phyloP scores from a whole-genome alignment of 441 rosid species.

The Gossypium davidsonii region DNA sequence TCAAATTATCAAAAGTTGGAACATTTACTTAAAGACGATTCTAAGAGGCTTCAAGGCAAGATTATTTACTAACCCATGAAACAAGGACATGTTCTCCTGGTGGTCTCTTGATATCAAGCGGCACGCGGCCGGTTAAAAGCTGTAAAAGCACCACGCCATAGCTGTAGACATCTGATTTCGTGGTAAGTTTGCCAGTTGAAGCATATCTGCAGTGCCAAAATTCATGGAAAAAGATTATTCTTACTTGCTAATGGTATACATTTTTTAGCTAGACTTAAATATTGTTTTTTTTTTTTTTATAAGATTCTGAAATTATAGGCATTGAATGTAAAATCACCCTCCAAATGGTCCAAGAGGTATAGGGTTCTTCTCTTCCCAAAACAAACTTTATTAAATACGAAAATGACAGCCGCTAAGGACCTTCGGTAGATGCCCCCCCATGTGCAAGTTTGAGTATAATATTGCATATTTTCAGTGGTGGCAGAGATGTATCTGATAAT shows the following conservation, averaged over 20 bases:
- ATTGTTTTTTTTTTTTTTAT: not conserved
- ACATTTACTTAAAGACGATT: not conserved
- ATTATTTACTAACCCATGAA: conserved; percentile 53
- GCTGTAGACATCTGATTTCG: conserved; percentile 87
- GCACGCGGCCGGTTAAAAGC: conserved; percentile 76
- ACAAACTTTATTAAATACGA: conserved; percentile 9
- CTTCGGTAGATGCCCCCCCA: conserved; percentile 16
- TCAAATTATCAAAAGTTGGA: not conserved
- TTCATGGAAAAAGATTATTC: not conserved
- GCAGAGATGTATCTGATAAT: conserved; percentile 1
- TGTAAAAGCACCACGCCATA: conserved; percentile 76
- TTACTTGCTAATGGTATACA: no score
- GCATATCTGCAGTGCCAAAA: conserved; percentile 48
- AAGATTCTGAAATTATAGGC: not conserved
- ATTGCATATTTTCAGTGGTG: conserved; percentile 2
- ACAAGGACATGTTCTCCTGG: conserved; percentile 79
- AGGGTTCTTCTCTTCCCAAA: not conserved
- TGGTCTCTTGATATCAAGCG: conserved; percentile 59
- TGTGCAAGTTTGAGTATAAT: conserved; percentile 18
- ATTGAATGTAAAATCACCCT: not conserved
- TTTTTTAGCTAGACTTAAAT: no score
- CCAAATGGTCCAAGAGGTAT: not conserved
- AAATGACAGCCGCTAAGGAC: conserved; percentile 25
- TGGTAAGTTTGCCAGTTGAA: conserved; percentile 80
- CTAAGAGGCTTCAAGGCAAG: not conserved